Percentiles rank a stretch among this genome's conserved stretches.
phyloP scores from a whole-genome alignment of 2,329 filamentous ascomycete genomes.

The Amauroascus verrucosus region DNA sequence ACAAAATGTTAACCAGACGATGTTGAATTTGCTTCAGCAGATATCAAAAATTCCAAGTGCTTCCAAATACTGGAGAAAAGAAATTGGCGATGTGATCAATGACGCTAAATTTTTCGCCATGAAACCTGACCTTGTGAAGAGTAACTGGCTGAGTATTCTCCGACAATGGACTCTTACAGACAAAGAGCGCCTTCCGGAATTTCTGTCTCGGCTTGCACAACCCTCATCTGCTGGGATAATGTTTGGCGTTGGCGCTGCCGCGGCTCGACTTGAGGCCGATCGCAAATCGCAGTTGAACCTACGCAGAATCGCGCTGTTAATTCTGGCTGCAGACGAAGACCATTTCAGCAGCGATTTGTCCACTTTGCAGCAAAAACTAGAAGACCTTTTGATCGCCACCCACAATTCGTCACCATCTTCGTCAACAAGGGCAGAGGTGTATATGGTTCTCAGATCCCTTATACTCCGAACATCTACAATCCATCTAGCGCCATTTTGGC shows the following conservation, averaged over 20 bases:
- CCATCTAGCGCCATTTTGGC: conserved; percentile 80
- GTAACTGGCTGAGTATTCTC: conserved; percentile 72
- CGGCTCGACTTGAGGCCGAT: conserved; percentile 88
- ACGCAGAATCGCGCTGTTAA: conserved; percentile 65
- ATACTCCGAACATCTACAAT: conserved; percentile 67
- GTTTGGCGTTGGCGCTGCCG: conserved; percentile 94
- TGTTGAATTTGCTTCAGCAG: conserved; percentile 63
- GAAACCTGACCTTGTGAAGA: conserved; percentile 52
- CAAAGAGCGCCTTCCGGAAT: conserved; percentile 76
- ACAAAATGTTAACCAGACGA: conserved; percentile 63
- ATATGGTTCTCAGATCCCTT: conserved; percentile 74
- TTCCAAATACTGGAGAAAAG: conserved; percentile 86
- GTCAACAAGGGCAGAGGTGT: conserved; percentile 76
- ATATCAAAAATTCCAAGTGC: conserved; percentile 67
- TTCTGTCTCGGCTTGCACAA: conserved; percentile 65
- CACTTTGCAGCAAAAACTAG: conserved; percentile 66
- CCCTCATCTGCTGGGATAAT: conserved; percentile 92
- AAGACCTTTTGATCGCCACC: conserved; percentile 75
- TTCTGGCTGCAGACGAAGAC: conserved; percentile 67
- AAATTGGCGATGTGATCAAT: conserved; percentile 84
- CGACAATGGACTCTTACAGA: conserved; percentile 76
- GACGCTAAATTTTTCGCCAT: conserved; percentile 77
- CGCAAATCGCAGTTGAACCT: conserved; percentile 84
- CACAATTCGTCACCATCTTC: conserved; percentile 86
- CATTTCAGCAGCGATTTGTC: conserved; percentile 68